phyloP scores from a whole-genome alignment of 768 basidiomycete genomes.

The Phylloporus sp. region DNA sequence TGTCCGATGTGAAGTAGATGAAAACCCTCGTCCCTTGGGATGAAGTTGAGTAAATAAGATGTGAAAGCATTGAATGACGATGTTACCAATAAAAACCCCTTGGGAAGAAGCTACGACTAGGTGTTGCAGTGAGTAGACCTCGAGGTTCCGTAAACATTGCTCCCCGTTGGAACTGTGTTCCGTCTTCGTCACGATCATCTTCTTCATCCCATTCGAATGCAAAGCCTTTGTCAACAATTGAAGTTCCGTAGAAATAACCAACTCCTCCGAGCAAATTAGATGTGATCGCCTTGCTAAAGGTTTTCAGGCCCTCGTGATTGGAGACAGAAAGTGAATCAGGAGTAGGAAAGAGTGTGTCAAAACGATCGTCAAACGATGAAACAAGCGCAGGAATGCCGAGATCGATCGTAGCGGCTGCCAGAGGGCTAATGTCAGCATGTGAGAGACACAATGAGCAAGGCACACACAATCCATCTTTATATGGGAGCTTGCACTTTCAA shows the following conservation, averaged over 20 bases:
- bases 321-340: conserved; percentile 49
- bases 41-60: background rate
- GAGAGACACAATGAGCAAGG: background rate
- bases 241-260: conserved; percentile 91
- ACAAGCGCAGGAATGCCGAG: conserved; percentile 64
- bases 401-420: conserved; percentile 58
- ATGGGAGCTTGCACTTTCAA: conserved; percentile 67
- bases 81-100: conserved; percentile 91
- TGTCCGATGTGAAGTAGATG: conserved; percentile 87
- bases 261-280: conserved; percentile 90
- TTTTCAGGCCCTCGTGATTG: conserved; percentile 45
- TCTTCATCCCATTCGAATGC: conserved; percentile 90
- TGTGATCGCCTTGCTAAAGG: conserved; percentile 84
- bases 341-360: conserved; percentile 65
- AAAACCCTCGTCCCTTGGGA: conserved; percentile 90
- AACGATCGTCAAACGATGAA: conserved; percentile 57
- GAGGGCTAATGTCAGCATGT: background rate
- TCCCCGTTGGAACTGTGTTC: conserved; percentile 40
- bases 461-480: conserved; percentile 61
- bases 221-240: conserved; percentile 80
- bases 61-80: background rate
- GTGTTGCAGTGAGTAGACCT: conserved; percentile 84
- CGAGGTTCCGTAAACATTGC: conserved; percentile 68
- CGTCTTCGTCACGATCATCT: conserved; percentile 43
- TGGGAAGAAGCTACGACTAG: conserved; percentile 95